Percentiles rank a stretch among this genome's conserved stretches.
Evolutionary conservation across 306 rosid genomes (phyloP).

Genomic region (Adenanthera pavonina): DNA sequence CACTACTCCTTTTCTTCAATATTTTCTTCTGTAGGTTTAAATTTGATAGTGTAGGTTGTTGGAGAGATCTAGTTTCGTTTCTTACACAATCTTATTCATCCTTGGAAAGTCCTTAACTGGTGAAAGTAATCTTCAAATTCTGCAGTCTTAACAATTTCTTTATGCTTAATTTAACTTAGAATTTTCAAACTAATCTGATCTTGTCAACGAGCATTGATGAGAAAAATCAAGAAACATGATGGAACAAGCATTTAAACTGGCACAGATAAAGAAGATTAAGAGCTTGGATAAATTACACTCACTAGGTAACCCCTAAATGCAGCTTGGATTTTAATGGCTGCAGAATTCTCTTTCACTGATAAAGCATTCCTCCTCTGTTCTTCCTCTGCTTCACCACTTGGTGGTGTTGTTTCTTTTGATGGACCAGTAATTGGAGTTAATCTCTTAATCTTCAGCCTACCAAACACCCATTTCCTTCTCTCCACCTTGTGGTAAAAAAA

Average conservation of each 20-base stretch:
- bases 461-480: slow-evolving; percentile 82
- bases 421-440: slow-evolving; percentile 63
- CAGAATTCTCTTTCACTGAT: slow-evolving; percentile 51
- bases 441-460: slow-evolving; percentile 65
- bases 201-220: neutral
- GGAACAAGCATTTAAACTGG: slow-evolving; percentile 12
- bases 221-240: neutral
- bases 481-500: slow-evolving; percentile 61
- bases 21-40: neutral
- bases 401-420: slow-evolving; percentile 34
- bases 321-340: slow-evolving; percentile 78
- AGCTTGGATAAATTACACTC: slow-evolving; percentile 46
- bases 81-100: neutral
- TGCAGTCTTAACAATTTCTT: neutral
- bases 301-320: slow-evolving; percentile 87
- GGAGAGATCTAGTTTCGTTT: neutral
- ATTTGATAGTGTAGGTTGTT: neutral
- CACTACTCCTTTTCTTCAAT: neutral
- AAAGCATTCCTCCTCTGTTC: slow-evolving; percentile 67
- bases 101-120: neutral
- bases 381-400: slow-evolving; percentile 56
- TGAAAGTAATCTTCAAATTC: neutral
- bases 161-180: neutral
- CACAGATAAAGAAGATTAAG: neutral
- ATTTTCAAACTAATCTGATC: neutral